These are phyloP conservation scores for Yarrowia sp. DNA, from an alignment of 805 yeast genomes.

Conservation along the genomic window DNA sequence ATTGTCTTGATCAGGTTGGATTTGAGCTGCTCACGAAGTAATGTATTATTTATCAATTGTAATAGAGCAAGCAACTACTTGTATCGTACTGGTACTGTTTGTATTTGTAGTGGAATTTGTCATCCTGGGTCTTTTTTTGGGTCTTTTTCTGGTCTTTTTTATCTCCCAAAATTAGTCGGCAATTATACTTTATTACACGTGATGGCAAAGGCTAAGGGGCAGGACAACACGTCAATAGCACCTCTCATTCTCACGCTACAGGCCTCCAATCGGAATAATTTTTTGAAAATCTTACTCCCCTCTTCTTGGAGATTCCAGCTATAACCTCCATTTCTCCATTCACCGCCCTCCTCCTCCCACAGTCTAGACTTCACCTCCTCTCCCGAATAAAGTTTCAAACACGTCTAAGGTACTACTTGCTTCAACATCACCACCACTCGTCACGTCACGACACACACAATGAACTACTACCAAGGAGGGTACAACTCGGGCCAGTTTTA, in stretches of 20 bases:
- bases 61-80: too few species aligned
- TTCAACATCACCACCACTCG: conserved; percentile 1
- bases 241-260: too few species aligned
- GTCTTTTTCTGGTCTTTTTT: too few species aligned
- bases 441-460: conserved; percentile 12
- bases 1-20: conserved; percentile 79
- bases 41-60: not conserved
- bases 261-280: too few species aligned
- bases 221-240: not conserved
- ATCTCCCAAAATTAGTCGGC: too few species aligned
- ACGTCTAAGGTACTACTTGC: conserved; percentile 14
- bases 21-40: conserved; percentile 36
- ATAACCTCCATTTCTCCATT: too few species aligned
- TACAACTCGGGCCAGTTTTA: conserved; percentile 21
- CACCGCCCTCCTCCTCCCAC: not conserved
- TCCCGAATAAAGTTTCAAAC: not conserved
- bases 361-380: not conserved
- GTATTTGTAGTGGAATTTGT: too few species aligned
- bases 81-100: not conserved
- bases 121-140: too few species aligned
- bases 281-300: too few species aligned
- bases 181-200: not conserved
- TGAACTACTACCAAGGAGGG: conserved; percentile 25
- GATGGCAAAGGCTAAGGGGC: not conserved
- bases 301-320: too few species aligned